Percentiles rank a stretch among this genome's conserved stretches.
Evolutionary conservation across 257 asterid species (phyloP).

Genomic region (Coffea canephora): DNA sequence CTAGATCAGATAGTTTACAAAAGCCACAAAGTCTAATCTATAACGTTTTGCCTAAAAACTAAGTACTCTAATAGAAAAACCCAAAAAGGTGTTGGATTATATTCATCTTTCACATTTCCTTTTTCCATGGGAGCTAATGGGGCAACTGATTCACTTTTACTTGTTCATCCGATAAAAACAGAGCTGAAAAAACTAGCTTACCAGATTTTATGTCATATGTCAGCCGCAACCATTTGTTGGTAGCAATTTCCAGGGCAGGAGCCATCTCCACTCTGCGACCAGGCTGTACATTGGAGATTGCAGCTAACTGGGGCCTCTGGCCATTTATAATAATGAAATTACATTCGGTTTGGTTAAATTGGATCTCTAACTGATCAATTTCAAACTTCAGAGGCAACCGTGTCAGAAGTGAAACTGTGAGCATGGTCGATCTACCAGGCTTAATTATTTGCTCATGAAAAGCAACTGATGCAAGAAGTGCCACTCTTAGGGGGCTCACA

Average conservation of each 20-base stretch:
- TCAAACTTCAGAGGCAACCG: conserved; percentile 75
- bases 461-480: conserved; percentile 90
- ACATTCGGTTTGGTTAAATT: conserved; percentile 89
- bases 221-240: conserved; percentile 90
- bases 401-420: conserved; percentile 81
- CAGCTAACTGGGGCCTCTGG: conserved; percentile 70
- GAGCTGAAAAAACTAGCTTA: conserved; percentile 33
- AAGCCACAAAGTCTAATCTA: neutral
- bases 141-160: neutral
- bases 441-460: conserved; percentile 90
- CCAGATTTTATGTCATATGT: conserved; percentile 86
- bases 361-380: conserved; percentile 96
- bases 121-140: neutral
- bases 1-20: neutral
- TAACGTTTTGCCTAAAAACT: no score
- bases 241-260: conserved; percentile 59
- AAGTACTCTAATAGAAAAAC: neutral
- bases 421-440: conserved; percentile 72
- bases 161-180: neutral
- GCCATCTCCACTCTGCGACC: conserved; percentile 91
- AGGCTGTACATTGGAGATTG: conserved; percentile 62
- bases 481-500: conserved; percentile 85
- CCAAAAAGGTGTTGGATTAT: neutral
- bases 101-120: neutral
- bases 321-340: conserved; percentile 80